Evolutionary conservation across 179 eudicot species (phyloP), one percentile per base, ranked within the genome.

Genomic region (Vitellaria paradoxa): DNA sequence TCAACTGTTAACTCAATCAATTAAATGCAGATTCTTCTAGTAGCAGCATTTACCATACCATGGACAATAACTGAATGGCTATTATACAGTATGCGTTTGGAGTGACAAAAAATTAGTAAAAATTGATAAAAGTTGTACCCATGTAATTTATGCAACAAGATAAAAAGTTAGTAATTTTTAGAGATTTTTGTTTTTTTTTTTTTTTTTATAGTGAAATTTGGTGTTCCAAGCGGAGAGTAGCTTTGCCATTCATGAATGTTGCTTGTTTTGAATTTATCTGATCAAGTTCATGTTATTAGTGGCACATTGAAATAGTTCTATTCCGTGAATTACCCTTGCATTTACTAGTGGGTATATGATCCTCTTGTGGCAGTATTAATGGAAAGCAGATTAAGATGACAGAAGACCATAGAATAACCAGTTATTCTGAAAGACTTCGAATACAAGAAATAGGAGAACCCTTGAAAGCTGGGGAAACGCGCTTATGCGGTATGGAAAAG

Each of bases 321-420:
- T 55, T 66, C n/a, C 55, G 55, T 40, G 9, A 8, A n/a, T 21
- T 6, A n/a, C 68, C 49, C 45, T 21, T 76, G 40, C 56, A 9
- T 53, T 76, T 59, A 23, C 65, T 37, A 37, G 30, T 52, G 61
- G 72, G 62, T 56, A 57, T 42, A 77, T 72, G 63, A 60, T 77
- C 45, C 59, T 62, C 9, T 50, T 76, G 7, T 86, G 61, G 81
- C 93, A 96, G 99, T 85, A 84, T 89, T 78, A 86, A 85, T 57
- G 98, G 91, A 70, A 89, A 85, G 77, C 98, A 84, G 81, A 81
- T 89, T 75, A 94, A 88, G 83, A 88, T 96, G 97, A 85, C 96
- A 42, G 99, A 94, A 87, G 99, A 96, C 86, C 99, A 96, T 82
- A 88, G 98, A 81, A 85, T 96, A 80, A 84, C 89, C 67, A 96